These are phyloP conservation scores for Scopulariopsis brevicaulis DNA, from an alignment of 2,329 filamentous ascomycete species.

Conservation along the genomic window DNA sequence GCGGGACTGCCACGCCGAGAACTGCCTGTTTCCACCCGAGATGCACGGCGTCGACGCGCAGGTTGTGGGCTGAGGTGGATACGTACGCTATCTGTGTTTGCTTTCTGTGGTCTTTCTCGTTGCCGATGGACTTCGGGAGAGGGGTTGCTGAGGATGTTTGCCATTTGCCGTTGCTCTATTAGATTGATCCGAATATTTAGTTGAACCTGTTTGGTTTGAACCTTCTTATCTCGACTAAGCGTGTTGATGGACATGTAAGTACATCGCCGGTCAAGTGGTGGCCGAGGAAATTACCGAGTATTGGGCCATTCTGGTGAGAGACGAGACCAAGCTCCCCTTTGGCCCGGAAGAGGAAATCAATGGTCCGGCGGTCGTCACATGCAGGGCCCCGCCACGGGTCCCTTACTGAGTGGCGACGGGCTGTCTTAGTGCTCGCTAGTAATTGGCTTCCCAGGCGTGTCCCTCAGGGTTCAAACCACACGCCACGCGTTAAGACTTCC, in stretches of 20 bases:
- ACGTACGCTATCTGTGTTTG: background rate
- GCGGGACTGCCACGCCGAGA: conserved; percentile 5
- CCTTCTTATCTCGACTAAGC: background rate
- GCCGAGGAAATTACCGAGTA: background rate
- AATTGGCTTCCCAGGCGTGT: background rate
- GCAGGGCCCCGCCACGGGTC: background rate
- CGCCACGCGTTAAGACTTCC: background rate
- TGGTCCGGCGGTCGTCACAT: background rate
- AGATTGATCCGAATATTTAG: background rate
- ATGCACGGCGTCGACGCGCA: conserved; percentile 11
- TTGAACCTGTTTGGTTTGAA: background rate
- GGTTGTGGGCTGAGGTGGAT: background rate
- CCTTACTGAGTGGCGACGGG: background rate
- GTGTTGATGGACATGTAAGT: no score
- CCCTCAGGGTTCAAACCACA: background rate
- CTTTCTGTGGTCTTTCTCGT: background rate
- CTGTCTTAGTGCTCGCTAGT: background rate
- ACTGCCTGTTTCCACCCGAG: conserved; percentile 10
- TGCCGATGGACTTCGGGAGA: background rate
- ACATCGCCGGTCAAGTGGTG: background rate
- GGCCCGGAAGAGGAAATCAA: background rate
- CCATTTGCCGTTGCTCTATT: background rate
- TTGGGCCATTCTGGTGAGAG: background rate
- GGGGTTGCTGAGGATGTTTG: background rate
- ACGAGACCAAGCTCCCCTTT: background rate